A percentile compares a stretch with the other conserved stretches of the same genome.
phyloP scores from a whole-genome alignment of 2,329 filamentous ascomycete species.

The Bipolaris oryzae region DNA sequence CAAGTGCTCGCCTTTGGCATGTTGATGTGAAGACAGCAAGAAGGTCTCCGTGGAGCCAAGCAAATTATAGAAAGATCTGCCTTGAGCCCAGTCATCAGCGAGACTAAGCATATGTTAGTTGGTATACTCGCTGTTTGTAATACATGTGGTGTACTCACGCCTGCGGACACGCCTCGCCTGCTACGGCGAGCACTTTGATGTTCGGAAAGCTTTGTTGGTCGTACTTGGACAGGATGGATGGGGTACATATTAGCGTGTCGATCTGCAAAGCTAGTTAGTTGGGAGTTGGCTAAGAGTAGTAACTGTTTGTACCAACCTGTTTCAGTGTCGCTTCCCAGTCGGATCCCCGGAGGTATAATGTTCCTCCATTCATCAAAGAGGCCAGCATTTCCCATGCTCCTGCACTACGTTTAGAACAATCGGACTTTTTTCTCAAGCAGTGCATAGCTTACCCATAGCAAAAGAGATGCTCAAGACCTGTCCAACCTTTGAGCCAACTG shows the following conservation, averaged over 20 bases:
- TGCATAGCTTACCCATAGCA: slow-evolving; percentile 62
- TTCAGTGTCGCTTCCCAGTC: slow-evolving; percentile 56
- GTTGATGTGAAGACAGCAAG: slow-evolving; percentile 62
- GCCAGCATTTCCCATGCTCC: slow-evolving; percentile 67
- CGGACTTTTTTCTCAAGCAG: background rate
- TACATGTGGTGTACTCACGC: slow-evolving; percentile 40
- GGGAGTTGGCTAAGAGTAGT: background rate
- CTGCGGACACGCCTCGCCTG: slow-evolving; percentile 60
- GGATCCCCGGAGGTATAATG: slow-evolving; percentile 59
- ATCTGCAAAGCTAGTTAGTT: slow-evolving; percentile 44
- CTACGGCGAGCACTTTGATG: slow-evolving; percentile 60
- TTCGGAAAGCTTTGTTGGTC: slow-evolving; percentile 56
- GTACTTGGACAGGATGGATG: slow-evolving; percentile 61
- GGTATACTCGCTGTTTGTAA: background rate
- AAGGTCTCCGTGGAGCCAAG: slow-evolving; percentile 67
- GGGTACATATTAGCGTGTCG: slow-evolving; percentile 62
- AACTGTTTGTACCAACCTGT: slow-evolving; percentile 45
- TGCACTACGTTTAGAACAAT: slow-evolving; percentile 29
- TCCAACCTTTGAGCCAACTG: slow-evolving; percentile 58
- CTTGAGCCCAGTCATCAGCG: slow-evolving; percentile 62
- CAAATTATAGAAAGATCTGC: slow-evolving; percentile 55
- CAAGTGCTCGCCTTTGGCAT: slow-evolving; percentile 54
- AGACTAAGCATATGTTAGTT: slow-evolving; percentile 42
- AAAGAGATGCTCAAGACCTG: slow-evolving; percentile 65
- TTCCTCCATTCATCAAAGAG: slow-evolving; percentile 64